Base-by-base conservation (phyloP, 768 basidiomycete species). In the Lentinula boryana region DNA sequence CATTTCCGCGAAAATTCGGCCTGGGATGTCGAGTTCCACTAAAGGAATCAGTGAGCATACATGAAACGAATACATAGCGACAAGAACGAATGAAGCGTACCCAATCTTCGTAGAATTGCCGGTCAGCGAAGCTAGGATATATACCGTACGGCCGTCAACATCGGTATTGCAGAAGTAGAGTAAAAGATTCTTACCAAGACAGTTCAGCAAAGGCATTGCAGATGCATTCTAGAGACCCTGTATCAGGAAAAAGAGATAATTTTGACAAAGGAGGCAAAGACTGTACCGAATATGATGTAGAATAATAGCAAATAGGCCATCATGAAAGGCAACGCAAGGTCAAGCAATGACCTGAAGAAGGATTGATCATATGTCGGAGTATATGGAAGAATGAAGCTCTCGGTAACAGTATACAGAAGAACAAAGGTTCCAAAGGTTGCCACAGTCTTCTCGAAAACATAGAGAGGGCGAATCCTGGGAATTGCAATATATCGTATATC, bases 81-180 rank as follows among this genome's bases (percentile, higher is more conserved):
- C 21, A 35, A 9, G n/a, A 16, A 44, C 18, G 10, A 32, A 33
- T 32, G 50, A 43, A 33, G 68, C 76, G 31, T 71, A 89, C 88
- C 93, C 95, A 98, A 71, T 97, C 96, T 74, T 95, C 92, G 70
- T 98, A 99, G 72, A 98, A 99, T 65, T 93, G 89, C 50, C 96
- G 81, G 70, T 99, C 96, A n/a, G 93, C 93, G 69, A 99, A 99
- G 70, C 92, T 93, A 63, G 46, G 60, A 41, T 9, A 48, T 18
- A 48, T 12, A 23, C 21, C 21, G 50, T 54, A 13, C 9, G 32
- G 16, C 44, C 54, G 27, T 66, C 60, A 64, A 51, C 12, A 58
- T 50, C 21, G 31, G 38, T 48, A 10, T 40, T 16, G 21, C 5
- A 31, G 16, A 44, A 16, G 31, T 7, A 36, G 16, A 52, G 15